phyloP scores from a whole-genome alignment of 768 basidiomycete species.

The Rhizopogon vinicolor region DNA sequence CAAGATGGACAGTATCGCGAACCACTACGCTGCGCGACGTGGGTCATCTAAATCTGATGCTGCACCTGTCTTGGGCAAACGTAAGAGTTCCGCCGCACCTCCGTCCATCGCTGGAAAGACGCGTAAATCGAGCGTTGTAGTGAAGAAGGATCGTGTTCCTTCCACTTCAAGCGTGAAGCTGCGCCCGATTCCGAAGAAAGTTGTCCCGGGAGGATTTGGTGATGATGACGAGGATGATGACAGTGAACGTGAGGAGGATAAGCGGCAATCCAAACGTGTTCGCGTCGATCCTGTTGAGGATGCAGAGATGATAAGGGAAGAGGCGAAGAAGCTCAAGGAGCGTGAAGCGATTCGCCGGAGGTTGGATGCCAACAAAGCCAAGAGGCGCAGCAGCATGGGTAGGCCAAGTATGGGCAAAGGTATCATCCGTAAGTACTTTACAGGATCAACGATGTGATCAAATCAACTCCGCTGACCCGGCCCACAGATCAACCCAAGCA shows the following conservation, averaged over 20 bases:
- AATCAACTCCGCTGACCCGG: constrained; percentile 5
- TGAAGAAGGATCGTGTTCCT: constrained; percentile 16
- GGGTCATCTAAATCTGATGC: constrained; percentile 16
- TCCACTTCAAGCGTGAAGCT: neutral
- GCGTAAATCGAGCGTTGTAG: constrained; percentile 49
- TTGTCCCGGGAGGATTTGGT: constrained; percentile 56
- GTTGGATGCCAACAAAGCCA: constrained; percentile 62
- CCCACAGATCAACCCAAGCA: constrained; percentile 33
- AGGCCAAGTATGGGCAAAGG: constrained; percentile 37
- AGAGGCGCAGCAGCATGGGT: constrained; percentile 65
- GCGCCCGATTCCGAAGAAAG: constrained; percentile 13
- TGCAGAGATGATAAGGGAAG: constrained; percentile 28
- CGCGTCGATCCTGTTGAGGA: constrained; percentile 31
- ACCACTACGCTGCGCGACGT: constrained; percentile 44
- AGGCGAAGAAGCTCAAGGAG: constrained; percentile 37
- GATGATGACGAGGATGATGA: constrained; percentile 46
- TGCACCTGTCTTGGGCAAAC: constrained; percentile 25
- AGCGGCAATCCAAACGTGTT: constrained; percentile 41
- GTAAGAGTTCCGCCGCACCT: constrained; percentile 24
- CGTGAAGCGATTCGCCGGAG: constrained; percentile 57
- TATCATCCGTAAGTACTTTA: constrained; percentile 31
- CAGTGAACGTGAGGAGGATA: constrained; percentile 29
- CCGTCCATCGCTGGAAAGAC: constrained; percentile 29
- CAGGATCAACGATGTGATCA: constrained; percentile 10
- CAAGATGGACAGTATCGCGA: constrained; percentile 75